Base-by-base conservation (phyloP, 2,329 filamentous ascomycete genomes). In the Alternaria gaisen region DNA sequence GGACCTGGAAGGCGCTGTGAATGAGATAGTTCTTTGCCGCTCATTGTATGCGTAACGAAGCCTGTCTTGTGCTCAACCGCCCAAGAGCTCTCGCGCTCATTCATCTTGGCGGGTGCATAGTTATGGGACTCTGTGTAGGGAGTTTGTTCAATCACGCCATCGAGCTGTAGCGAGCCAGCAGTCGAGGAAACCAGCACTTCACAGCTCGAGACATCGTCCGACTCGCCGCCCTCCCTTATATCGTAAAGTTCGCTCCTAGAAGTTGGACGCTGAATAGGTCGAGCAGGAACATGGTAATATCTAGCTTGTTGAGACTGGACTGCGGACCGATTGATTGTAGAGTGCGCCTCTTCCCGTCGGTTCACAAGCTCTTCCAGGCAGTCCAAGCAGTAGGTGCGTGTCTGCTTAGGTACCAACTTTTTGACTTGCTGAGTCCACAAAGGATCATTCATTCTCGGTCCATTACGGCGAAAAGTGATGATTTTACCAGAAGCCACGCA, bases 281-380 rank as follows among this genome's bases (percentile, higher is more conserved):
- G 32, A 5, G 32, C 9, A 6, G 26, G 16, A n/a, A 26, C 9
- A 9, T 55, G 18, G 46, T n/a, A 16, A 32, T 24, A 12, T 24
- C 30, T 10, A 48, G 4, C 30, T 58, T 14, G 40, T 14, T 43
- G n/a, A 12, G 26, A 12, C 22, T 26, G 22, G 22, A 5, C 22
- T 8, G 8, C 3, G 10, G 5, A 26, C 8, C 12, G 32, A 18
- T 59, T 47, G 12, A 41, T 40, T 22, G 34, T 46, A 24, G 51
- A 38, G 46, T 52, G 63, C 20, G 58, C 50, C 8, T 53, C 38
- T 9, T 22, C 43, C 12, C 59, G 32, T 11, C 41, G 53, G 8
- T 47, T 26, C 56, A 65, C 59, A 11, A 69, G 38, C 24, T 34
- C 53, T 18, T 56, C 46, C n/a, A 71, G 22, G 40, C 68, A 71